Conservation (phyloP, 176 grass and related monocot species). For the Zizania latifolia region DNA sequence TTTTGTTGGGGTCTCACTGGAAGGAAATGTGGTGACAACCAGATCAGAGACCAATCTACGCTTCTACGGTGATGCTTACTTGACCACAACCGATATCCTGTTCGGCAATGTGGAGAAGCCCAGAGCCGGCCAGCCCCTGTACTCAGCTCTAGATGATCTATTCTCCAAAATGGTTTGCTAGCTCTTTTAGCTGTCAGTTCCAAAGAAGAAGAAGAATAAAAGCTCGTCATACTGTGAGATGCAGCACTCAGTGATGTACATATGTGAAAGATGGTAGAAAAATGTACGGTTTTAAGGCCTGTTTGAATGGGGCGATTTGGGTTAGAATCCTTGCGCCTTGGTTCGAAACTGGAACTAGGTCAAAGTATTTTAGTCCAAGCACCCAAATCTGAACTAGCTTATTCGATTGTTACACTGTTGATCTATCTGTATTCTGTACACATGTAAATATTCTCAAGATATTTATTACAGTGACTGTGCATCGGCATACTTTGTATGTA, state of each 20-base stretch:
- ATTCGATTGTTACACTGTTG: slow-evolving; percentile 10
- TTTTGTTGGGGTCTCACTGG: slow-evolving; percentile 83
- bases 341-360: background rate
- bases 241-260: slow-evolving; percentile 26
- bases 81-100: slow-evolving; percentile 72
- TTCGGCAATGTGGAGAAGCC: slow-evolving; percentile 72
- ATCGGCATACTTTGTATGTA: too few species aligned
- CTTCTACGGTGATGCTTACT: slow-evolving; percentile 85
- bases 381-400: background rate
- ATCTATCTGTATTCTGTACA: background rate
- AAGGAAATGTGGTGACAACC: slow-evolving; percentile 74
- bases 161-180: slow-evolving; percentile 47
- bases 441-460: slow-evolving; percentile 32
- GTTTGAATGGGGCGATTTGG: background rate
- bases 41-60: slow-evolving; percentile 64
- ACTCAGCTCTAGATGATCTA: slow-evolving; percentile 58
- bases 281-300: slow-evolving; percentile 23
- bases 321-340: background rate
- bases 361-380: background rate
- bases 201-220: background rate
- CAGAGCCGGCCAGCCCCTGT: slow-evolving; percentile 62
- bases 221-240: too few species aligned
- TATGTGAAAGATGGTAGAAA: background rate
- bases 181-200: background rate
- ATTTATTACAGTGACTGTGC: background rate